phyloP scores from a whole-genome alignment of 306 rosid genomes.

The Acacia confusa region DNA sequence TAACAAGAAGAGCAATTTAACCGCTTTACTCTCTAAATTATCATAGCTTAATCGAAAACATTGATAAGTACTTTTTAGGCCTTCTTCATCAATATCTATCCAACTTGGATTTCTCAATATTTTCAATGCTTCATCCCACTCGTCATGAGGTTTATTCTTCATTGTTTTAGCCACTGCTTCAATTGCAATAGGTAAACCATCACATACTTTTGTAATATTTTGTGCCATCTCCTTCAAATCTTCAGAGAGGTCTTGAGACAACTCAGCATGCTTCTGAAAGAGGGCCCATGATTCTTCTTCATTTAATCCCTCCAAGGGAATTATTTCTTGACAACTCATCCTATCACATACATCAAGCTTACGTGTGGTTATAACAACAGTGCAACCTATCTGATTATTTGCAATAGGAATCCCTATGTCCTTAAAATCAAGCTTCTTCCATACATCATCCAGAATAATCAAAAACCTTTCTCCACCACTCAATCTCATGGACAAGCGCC shows the following conservation, averaged over 20 bases:
- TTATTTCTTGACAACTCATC: not conserved
- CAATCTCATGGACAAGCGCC: not conserved
- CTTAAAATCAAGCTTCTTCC: not conserved
- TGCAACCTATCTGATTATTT: not conserved
- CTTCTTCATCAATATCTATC: not conserved
- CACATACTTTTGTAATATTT: not conserved
- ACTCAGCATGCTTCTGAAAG: not conserved
- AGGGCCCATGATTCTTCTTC: not conserved
- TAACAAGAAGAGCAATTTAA: not conserved
- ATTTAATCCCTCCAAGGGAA: not conserved
- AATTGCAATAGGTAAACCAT: not conserved
- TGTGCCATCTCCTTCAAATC: not conserved
- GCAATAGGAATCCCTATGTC: not conserved
- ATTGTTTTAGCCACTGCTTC: not conserved
- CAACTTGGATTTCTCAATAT: not conserved
- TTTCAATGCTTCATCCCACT: not conserved
- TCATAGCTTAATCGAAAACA: not conserved
- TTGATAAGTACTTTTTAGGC: not conserved
- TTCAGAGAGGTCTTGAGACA: not conserved
- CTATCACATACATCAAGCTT: not conserved
- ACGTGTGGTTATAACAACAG: not conserved
- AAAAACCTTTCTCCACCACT: not conserved
- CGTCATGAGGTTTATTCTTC: not conserved
- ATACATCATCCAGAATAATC: conserved; percentile 4
- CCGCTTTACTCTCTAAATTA: not conserved